phyloP scores from a whole-genome alignment of 768 basidiomycete genomes.

The Ramaria sp. region DNA sequence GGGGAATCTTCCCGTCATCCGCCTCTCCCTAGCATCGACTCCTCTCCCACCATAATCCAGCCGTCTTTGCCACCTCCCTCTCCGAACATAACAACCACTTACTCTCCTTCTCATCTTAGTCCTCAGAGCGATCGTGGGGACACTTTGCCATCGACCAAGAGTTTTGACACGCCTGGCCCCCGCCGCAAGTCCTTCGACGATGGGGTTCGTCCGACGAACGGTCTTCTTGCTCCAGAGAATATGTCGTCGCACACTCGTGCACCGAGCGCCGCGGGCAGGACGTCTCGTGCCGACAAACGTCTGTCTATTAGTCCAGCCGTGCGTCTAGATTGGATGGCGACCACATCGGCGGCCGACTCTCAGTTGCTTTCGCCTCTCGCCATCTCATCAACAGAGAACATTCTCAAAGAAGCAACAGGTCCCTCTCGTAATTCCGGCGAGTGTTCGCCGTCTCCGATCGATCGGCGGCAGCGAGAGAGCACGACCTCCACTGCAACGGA shows the following conservation, averaged over 20 bases:
- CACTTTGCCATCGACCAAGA: neutral
- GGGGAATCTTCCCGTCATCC: neutral
- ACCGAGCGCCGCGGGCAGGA: constrained; percentile 17
- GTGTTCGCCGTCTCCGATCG: constrained; percentile 30
- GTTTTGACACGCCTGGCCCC: neutral
- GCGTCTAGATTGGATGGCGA: constrained; percentile 20
- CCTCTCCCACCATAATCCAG: neutral
- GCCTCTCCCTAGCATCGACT: neutral
- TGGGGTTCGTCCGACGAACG: constrained; percentile 28
- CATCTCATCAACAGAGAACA: constrained; percentile 11
- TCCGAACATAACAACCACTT: neutral
- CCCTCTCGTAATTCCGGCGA: constrained; percentile 18
- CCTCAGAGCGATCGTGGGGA: neutral
- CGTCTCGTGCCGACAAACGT: constrained; percentile 32
- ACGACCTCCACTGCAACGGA: constrained; percentile 31
- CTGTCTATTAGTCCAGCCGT: constrained; percentile 46
- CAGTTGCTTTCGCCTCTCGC: constrained; percentile 16
- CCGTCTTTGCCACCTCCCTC: neutral
- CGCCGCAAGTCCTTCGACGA: constrained; percentile 34
- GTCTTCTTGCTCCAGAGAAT: constrained; percentile 18
- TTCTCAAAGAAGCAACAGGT: constrained; percentile 17
- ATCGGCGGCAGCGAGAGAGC: constrained; percentile 21
- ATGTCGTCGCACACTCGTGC: constrained; percentile 7
- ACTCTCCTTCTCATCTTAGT: neutral
- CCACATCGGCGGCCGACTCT: constrained; percentile 11